phyloP scores from a whole-genome alignment of 176 grass and related monocot genomes.

The Pontederia crassipes region DNA sequence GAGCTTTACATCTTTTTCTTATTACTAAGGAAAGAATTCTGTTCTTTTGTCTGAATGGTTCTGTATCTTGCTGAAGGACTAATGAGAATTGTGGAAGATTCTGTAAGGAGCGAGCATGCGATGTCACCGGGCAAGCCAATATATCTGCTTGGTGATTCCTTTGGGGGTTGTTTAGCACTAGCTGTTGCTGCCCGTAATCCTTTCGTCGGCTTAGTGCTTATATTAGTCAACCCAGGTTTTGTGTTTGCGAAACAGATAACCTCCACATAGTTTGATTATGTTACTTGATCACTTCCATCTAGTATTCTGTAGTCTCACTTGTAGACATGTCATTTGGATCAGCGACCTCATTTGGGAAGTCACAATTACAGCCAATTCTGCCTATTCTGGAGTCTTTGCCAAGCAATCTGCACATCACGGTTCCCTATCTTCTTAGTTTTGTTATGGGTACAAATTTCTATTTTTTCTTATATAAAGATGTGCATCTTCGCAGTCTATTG shows the following conservation, averaged over 20 bases:
- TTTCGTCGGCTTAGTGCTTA: conserved; percentile 46
- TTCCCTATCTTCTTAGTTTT: conserved; percentile 83
- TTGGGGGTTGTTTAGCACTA: conserved; percentile 78
- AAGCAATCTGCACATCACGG: conserved; percentile 52
- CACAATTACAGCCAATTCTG: conserved; percentile 47
- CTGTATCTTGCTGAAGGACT: conserved; percentile 33
- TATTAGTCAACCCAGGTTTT: conserved; percentile 86
- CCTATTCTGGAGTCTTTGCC: conserved; percentile 79
- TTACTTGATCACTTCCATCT: not conserved
- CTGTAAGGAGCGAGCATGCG: conserved; percentile 36
- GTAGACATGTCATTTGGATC: conserved; percentile 1
- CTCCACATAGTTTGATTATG: not conserved
- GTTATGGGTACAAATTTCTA: conserved; percentile 51
- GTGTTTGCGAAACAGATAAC: not conserved
- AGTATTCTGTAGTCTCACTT: conserved; percentile 1
- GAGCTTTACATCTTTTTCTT: too few relatives aligned
- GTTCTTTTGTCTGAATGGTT: not conserved
- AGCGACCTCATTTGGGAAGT: conserved; percentile 86
- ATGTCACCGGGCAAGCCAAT: conserved; percentile 52
- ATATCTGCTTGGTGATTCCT: conserved; percentile 62
- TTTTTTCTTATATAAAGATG: not conserved
- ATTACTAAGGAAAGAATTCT: not conserved
- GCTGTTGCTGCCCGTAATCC: conserved; percentile 58
- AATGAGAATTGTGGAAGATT: conserved; percentile 54
- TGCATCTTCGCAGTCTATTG: not conserved